phyloP scores from a whole-genome alignment of 768 basidiomycete genomes.

The Tylopilus rubrobrunneus region DNA sequence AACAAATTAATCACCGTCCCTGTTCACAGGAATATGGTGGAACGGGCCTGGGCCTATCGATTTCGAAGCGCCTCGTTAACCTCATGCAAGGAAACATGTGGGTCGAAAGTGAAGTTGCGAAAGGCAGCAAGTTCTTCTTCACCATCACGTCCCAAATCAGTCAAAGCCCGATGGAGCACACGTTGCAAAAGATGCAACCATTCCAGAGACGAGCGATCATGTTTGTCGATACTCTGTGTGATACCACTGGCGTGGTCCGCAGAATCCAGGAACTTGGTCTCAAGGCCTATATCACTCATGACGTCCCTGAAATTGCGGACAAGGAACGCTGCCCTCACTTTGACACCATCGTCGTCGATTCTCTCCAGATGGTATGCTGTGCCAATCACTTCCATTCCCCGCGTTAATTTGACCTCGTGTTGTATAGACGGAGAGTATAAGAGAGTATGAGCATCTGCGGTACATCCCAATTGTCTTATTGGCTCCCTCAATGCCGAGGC shows the following conservation, averaged over 20 bases:
- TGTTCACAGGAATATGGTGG: constrained; percentile 84
- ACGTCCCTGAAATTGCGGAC: constrained; percentile 76
- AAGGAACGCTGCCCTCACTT: constrained; percentile 83
- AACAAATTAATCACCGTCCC: constrained; percentile 14
- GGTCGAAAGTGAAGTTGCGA: constrained; percentile 93
- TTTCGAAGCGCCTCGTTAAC: constrained; percentile 93
- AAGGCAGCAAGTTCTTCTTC: constrained; percentile 96
- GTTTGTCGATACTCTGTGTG: constrained; percentile 82
- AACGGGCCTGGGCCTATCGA: constrained; percentile 93
- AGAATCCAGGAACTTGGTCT: constrained; percentile 78
- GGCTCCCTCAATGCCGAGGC: constrained; percentile 69
- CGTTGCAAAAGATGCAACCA: constrained; percentile 75
- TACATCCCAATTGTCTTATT: constrained; percentile 96
- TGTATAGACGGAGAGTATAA: constrained; percentile 76
- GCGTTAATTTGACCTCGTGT: constrained; percentile 15
- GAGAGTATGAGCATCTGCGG: constrained; percentile 90
- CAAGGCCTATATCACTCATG: constrained; percentile 69
- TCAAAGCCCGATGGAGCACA: constrained; percentile 67
- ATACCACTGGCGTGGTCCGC: constrained; percentile 70
- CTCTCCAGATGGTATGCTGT: constrained; percentile 69
- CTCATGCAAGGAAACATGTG: constrained; percentile 99
- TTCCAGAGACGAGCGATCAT: constrained; percentile 87
- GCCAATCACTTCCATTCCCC: not conserved
- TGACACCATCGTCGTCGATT: constrained; percentile 95
- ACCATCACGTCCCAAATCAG: constrained; percentile 87